phyloP scores from a whole-genome alignment of 805 yeast genomes.

The Wilhelminamyces savonicus region DNA sequence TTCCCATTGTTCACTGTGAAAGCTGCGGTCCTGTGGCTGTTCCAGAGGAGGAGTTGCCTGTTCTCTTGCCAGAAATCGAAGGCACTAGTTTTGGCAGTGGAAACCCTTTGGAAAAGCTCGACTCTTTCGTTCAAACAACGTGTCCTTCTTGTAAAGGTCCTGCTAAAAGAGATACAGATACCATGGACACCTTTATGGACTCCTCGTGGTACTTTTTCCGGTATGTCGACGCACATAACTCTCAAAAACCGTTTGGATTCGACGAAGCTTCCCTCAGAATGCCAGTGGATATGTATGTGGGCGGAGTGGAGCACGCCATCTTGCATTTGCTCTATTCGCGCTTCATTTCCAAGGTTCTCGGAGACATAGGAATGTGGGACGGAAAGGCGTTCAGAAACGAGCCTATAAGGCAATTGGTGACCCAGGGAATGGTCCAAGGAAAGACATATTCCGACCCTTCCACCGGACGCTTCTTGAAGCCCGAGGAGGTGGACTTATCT shows the following conservation, averaged over 20 bases:
- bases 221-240: conserved; percentile 69
- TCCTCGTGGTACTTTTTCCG: conserved; percentile 95
- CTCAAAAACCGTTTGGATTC: conserved; percentile 44
- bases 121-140: conserved; percentile 60
- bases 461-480: conserved; percentile 70
- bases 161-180: conserved; percentile 89
- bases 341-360: conserved; percentile 75
- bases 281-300: conserved; percentile 89
- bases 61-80: conserved; percentile 59
- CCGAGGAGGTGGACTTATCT: conserved; percentile 57
- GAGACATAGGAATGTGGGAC: conserved; percentile 61
- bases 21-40: conserved; percentile 89
- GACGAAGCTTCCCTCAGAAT: conserved; percentile 44
- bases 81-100: conserved; percentile 61
- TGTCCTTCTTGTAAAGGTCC: conserved; percentile 77
- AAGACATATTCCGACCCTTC: conserved; percentile 69
- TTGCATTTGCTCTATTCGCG: conserved; percentile 83
- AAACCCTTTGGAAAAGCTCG: conserved; percentile 48
- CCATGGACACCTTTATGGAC: conserved; percentile 98
- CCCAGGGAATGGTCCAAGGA: conserved; percentile 99
- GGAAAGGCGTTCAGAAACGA: conserved; percentile 58
- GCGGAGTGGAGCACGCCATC: conserved; percentile 97
- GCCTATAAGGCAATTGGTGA: conserved; percentile 73
- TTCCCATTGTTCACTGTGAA: conserved; percentile 86
- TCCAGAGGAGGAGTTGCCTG: conserved; percentile 83